Percentiles rank a stretch among this genome's conserved stretches.
Evolutionary conservation across 2,329 filamentous ascomycete genomes (phyloP).

Genomic region (Corynespora cassiicola): DNA sequence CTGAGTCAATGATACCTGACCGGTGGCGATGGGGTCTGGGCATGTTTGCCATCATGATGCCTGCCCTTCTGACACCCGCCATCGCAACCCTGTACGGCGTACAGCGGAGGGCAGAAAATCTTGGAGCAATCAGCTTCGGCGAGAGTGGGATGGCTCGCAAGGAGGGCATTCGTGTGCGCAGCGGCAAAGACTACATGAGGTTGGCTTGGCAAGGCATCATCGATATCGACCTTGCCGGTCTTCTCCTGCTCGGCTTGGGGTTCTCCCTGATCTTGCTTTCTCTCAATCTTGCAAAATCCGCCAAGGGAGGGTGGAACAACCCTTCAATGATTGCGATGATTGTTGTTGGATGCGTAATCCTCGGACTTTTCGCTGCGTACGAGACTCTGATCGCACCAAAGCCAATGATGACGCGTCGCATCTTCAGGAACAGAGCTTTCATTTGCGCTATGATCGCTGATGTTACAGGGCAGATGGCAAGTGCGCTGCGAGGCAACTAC

Average conservation of each 20-base stretch:
- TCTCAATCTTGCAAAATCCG: slow-evolving; percentile 19
- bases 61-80: slow-evolving; percentile 24
- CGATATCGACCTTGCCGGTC: slow-evolving; percentile 25
- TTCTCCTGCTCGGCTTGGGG: slow-evolving; percentile 21
- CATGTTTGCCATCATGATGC: slow-evolving; percentile 34
- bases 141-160: slow-evolving; percentile 15
- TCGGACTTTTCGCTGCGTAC: slow-evolving; percentile 12
- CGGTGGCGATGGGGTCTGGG: slow-evolving; percentile 36
- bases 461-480: slow-evolving; percentile 19
- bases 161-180: slow-evolving; percentile 9
- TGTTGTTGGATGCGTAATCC: slow-evolving; percentile 18
- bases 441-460: slow-evolving; percentile 18
- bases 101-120: slow-evolving; percentile 22
- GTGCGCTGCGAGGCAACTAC: slow-evolving; percentile 18
- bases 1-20: slow-evolving; percentile 44
- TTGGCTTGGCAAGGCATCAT: slow-evolving; percentile 26
- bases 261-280: slow-evolving; percentile 26
- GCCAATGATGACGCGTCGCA: slow-evolving; percentile 25
- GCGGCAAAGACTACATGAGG: slow-evolving; percentile 10
- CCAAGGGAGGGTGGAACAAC: slow-evolving; percentile 23
- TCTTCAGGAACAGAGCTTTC: slow-evolving; percentile 25
- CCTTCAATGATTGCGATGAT: slow-evolving; percentile 23
- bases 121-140: slow-evolving; percentile 21
- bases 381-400: slow-evolving; percentile 19
- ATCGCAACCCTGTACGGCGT: slow-evolving; percentile 33